Evolutionary conservation across 1,139 yeast species (phyloP).

Genomic region (Magnusiomyces suaveolens): DNA sequence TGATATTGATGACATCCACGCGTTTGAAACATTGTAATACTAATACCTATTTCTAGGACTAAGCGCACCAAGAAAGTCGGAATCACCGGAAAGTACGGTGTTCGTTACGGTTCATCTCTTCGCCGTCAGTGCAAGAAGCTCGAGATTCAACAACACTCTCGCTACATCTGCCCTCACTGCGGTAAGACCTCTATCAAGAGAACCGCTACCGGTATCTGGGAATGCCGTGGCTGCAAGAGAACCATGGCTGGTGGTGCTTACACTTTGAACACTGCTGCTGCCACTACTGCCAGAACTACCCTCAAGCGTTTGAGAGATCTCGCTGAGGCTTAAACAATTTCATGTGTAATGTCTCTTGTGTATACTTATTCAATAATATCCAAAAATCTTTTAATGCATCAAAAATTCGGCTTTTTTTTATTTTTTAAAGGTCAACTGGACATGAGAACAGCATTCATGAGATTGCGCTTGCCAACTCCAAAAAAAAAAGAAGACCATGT

Average conservation of each 20-base stretch:
- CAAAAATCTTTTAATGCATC: background rate
- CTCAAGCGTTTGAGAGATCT: conserved; percentile 99
- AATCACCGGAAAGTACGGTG: conserved; percentile 99
- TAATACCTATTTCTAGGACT: conserved; percentile 50
- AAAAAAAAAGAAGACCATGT: background rate
- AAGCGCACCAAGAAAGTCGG: conserved; percentile 99
- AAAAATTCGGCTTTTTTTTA: background rate
- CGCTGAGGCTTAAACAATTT: conserved; percentile 80
- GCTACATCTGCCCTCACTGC: conserved; percentile 99
- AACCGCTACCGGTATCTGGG: conserved; percentile 99
- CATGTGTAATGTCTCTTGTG: conserved; percentile 4
- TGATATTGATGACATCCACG: background rate
- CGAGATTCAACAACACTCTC: conserved; percentile 98
- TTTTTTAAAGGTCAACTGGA: no score
- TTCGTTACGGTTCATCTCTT: conserved; percentile 99
- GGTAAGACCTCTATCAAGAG: conserved; percentile 98
- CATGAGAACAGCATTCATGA: background rate
- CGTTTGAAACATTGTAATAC: background rate
- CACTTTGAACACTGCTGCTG: conserved; percentile 98
- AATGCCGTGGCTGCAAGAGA: conserved; percentile 88
- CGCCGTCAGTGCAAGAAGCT: conserved; percentile 99
- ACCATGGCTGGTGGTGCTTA: conserved; percentile 99
- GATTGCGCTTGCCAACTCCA: background rate
- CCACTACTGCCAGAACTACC: conserved; percentile 99
- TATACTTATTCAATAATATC: conserved; percentile 1